These are phyloP conservation scores for Hippophae rhamnoides DNA, from an alignment of 306 rosid species.

Conservation along the genomic window DNA sequence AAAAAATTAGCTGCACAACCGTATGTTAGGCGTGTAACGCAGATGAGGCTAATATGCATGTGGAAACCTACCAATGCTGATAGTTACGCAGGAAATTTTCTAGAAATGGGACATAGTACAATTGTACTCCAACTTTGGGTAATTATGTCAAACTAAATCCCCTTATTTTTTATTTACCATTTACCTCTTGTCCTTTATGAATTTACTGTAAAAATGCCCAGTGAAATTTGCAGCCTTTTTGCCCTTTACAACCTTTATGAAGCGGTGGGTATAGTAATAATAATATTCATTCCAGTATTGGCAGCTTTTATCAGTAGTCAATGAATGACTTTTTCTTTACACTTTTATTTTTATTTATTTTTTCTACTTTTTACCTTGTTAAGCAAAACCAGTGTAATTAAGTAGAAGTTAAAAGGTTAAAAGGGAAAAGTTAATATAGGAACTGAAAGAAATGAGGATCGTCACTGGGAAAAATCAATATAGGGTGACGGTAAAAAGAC, in stretches of 20 bases:
- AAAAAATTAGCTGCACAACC: too few species aligned
- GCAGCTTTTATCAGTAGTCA: not conserved
- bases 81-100: conserved; percentile 2
- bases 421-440: conserved; percentile 21
- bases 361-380: not conserved
- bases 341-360: too few species aligned
- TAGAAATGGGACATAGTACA: not conserved
- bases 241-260: too few species aligned
- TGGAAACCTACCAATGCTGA: conserved; percentile 1
- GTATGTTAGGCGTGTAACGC: not conserved
- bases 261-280: too few species aligned
- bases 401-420: conserved; percentile 2
- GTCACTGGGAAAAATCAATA: conserved; percentile 21
- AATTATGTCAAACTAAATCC: not conserved
- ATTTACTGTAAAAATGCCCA: too few species aligned
- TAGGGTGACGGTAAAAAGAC: conserved; percentile 10
- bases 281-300: not conserved
- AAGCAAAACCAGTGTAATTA: not conserved
- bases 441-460: conserved; percentile 48
- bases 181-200: conserved; percentile 1
- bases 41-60: not conserved
- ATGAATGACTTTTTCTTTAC: not conserved
- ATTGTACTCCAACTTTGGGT: not conserved
- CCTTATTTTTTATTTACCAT: not conserved
- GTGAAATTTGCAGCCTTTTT: not conserved